Evolutionary conservation across 192 early-diverging fungal genomes (phyloP).

Genomic region (Paraglomus brasilianum): DNA sequence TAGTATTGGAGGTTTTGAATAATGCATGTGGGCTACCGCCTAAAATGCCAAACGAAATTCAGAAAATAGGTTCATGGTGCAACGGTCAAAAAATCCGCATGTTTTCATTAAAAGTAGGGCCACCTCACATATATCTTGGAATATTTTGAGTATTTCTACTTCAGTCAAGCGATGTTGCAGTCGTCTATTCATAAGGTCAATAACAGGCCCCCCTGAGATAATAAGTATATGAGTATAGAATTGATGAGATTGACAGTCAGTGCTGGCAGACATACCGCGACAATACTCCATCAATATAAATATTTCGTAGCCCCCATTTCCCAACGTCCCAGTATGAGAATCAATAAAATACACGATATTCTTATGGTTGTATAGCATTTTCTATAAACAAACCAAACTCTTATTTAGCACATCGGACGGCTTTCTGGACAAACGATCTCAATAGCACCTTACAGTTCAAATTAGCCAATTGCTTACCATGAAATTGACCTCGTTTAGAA

Average conservation of each 20-base stretch:
- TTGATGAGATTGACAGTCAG: background rate
- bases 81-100: background rate
- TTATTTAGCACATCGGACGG: background rate
- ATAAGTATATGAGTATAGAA: background rate
- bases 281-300: constrained; percentile 95
- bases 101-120: background rate
- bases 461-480: constrained; percentile 58
- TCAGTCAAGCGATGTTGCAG: constrained; percentile 73
- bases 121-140: constrained; percentile 75
- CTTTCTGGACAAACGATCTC: background rate
- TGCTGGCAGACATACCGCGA: constrained; percentile 46
- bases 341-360: constrained; percentile 83
- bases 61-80: constrained; percentile 5
- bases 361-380: constrained; percentile 71
- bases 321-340: constrained; percentile 55
- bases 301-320: constrained; percentile 68
- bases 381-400: constrained; percentile 37
- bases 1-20: constrained; percentile 72
- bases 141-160: constrained; percentile 85
- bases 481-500: constrained; percentile 72
- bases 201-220: constrained; percentile 66
- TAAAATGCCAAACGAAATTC: constrained; percentile 33
- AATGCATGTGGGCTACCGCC: constrained; percentile 93
- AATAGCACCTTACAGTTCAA: background rate
- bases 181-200: constrained; percentile 85